Percentiles rank a stretch among this genome's conserved stretches.
Evolutionary conservation across 805 yeast species (phyloP).

Genomic region (Suhomyces sp.): DNA sequence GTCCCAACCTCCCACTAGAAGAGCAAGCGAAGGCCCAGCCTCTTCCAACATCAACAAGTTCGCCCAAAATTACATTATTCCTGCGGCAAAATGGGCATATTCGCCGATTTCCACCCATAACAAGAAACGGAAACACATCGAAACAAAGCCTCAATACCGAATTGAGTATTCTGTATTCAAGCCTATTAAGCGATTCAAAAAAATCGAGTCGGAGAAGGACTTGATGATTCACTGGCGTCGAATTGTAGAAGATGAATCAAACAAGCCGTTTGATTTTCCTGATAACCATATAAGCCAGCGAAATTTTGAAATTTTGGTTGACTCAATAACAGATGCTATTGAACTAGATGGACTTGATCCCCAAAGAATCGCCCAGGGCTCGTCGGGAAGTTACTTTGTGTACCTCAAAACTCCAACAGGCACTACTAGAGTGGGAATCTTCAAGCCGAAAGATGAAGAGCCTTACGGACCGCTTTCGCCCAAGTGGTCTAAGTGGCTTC

Average conservation of each 20-base stretch:
- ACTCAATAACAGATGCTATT: slow-evolving; percentile 46
- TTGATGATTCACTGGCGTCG: slow-evolving; percentile 15
- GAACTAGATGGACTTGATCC: slow-evolving; percentile 45
- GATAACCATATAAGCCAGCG: slow-evolving; percentile 18
- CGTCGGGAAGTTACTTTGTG: slow-evolving; percentile 69
- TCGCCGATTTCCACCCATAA: slow-evolving; percentile 16
- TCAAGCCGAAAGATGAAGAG: slow-evolving; percentile 78
- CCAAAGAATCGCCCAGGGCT: slow-evolving; percentile 56
- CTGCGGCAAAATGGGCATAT: slow-evolving; percentile 34
- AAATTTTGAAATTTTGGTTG: slow-evolving; percentile 40
- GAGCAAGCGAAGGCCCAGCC: slow-evolving; percentile 10
- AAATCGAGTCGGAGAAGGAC: slow-evolving; percentile 18
- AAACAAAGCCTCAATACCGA: slow-evolving; percentile 27
- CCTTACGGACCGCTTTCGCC: slow-evolving; percentile 78
- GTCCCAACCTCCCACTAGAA: slow-evolving; percentile 11
- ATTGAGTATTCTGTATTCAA: slow-evolving; percentile 58
- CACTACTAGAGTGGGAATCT: slow-evolving; percentile 49
- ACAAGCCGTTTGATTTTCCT: slow-evolving; percentile 16
- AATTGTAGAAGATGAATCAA: slow-evolving; percentile 12
- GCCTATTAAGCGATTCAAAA: slow-evolving; percentile 21
- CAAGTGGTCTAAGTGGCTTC: slow-evolving; percentile 78
- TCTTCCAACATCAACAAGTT: slow-evolving; percentile 16
- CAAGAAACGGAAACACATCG: slow-evolving; percentile 1
- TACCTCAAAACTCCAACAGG: slow-evolving; percentile 1
- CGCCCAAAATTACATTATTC: slow-evolving; percentile 20